Base-by-base conservation (phyloP, 129 eudicot genomes). In the Arctium lappa region DNA sequence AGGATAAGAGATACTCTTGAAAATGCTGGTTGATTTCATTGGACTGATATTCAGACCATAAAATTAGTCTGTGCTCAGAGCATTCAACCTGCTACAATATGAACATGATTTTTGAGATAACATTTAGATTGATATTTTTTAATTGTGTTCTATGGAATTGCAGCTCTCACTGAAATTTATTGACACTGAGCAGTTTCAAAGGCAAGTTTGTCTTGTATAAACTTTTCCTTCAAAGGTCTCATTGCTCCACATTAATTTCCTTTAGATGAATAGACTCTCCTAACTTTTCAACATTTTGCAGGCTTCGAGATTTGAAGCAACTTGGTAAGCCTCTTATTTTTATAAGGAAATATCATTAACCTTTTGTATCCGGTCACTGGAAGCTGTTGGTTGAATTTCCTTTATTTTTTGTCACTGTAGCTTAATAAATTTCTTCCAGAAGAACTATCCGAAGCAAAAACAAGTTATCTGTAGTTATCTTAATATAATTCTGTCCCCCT, bases 101-200 rank as follows among this genome's bases (percentile, higher is more conserved):
- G 72, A 32, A 56, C 65, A 79, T 79, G 42, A 79, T 18, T 62
- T 73, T n/a, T 40, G 8, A 75, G 69, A 34, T 70, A 30, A 70
- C 74, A 63, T n/a, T 75, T 22, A 50, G 27, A 75, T 38, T 69
- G 2, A 53, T 32, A 6, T 12, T 87, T 83, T 60, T 4, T 6
- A 2, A 11, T 2, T 53, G 42, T 77, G 13, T 73, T 69, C 8
- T 53, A 2, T 77, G 72, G 16, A 40, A 71, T 81, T 88, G 82
- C 97, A 95, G 99, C 93, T 91, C 29, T 72, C 92, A 8, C 75
- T 95, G 92, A 93, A 95, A 81, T 95, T 95, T 73, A 85, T 95
- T 8, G 99, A 95, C 91, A 95, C 99, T 18, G 94, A 92, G 81
- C 94, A 93, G 78, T 95, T 95, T 81, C 99, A 95, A 82, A 95